A percentile compares a stretch with the other conserved stretches of the same genome.
These are phyloP conservation scores for Leptographium procerum DNA, from an alignment of 2,329 filamentous ascomycete species.

Conservation along the genomic window DNA sequence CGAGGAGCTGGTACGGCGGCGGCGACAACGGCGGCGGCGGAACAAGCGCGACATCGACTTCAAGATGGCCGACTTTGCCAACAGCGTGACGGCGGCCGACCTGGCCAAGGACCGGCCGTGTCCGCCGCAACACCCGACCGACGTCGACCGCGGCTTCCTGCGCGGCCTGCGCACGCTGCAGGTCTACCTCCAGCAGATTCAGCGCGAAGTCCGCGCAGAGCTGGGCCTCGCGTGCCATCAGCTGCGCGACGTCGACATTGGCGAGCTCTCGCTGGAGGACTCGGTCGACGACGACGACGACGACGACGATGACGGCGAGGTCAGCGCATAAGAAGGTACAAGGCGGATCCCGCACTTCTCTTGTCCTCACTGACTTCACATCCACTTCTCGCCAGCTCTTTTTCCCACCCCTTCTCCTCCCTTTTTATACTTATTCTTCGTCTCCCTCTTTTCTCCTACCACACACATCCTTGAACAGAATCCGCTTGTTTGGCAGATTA, in stretches of 20 bases:
- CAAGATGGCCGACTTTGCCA: slow-evolving; percentile 97
- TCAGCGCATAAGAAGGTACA: slow-evolving; percentile 24
- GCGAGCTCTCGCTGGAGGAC: background rate
- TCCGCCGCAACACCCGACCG: slow-evolving; percentile 68
- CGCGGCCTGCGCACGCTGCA: slow-evolving; percentile 69
- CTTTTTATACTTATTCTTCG: background rate
- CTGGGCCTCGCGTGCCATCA: slow-evolving; percentile 30
- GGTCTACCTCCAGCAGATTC: slow-evolving; percentile 78
- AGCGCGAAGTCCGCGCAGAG: slow-evolving; percentile 57
- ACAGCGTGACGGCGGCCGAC: slow-evolving; percentile 86
- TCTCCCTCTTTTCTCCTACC: background rate
- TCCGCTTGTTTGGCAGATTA: background rate
- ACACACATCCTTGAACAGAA: background rate
- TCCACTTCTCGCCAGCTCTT: background rate
- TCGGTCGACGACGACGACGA: slow-evolving; percentile 6
- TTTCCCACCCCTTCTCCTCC: background rate
- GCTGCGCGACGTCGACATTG: slow-evolving; percentile 4
- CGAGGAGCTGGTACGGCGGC: slow-evolving; percentile 13
- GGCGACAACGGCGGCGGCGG: slow-evolving; percentile 14
- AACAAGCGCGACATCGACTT: slow-evolving; percentile 63
- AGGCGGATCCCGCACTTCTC: too few species aligned
- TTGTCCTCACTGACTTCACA: background rate
- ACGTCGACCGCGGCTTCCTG: slow-evolving; percentile 81
- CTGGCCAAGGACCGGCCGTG: slow-evolving; percentile 51
- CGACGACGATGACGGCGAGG: slow-evolving; percentile 19